Evolutionary conservation across 768 basidiomycete genomes (phyloP), one percentile per base, ranked within the genome.

Genomic region (Kwoniella heveanensis): DNA sequence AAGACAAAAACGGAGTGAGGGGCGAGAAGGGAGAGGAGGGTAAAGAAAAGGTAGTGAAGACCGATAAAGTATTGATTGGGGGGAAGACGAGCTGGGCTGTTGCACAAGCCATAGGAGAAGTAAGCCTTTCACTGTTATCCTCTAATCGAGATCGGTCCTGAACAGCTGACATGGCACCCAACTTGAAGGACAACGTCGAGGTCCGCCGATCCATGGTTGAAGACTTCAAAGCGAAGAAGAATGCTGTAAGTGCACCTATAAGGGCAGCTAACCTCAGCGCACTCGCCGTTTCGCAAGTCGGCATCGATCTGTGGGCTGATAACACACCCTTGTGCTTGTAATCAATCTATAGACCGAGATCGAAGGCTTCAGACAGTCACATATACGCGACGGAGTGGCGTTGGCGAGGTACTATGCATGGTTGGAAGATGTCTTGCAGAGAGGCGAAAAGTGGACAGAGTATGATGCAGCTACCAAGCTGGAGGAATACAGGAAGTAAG

Each of bases 321-420:
- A 8, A 13, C 32, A 6, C 32, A 13, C 13, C 13, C n/a, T n/a
- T n/a, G 36, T 44, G n/a, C 22, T 44, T 3, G 25, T 2, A 47
- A 19, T 22, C 46, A 47, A 5, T 15, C 21, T 6, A 32, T 13
- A 79, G 76, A 86, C 85, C 0, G 95, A 99, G 73, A 80, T 94
- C 13, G 89, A 89, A 74, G 95, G 95, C 0, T 97, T 97, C 84
- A 85, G 93, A 17, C 86, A 89, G 72, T 85, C 85, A 56, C 92
- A 99, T 74, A 86, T 95, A 30, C 85, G 94, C 10, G 95, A 98
- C 78, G 93, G 95, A 0, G 87, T 85, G 0, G 94, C 94, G 0
- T 83, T 98, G 51, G 80, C 82, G 8, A 85, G 88, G 15, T 99
- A 98, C 81, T 97, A 97, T 70, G 84, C 92, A 0, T 99, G 95